These are phyloP conservation scores for Debaryomyces castellii DNA, from an alignment of 805 yeast species.

Conservation along the genomic window DNA sequence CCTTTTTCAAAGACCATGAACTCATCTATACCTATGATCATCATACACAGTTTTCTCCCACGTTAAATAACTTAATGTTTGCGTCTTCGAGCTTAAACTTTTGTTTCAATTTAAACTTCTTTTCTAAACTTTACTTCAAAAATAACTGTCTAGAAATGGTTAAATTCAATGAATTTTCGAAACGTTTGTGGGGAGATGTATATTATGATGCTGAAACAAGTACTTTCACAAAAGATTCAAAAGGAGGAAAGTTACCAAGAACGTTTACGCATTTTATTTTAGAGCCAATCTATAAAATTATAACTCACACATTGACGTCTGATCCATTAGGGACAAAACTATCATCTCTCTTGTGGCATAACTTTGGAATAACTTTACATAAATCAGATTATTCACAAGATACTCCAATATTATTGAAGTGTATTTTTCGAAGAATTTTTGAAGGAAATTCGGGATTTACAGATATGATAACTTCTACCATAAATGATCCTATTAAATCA, in stretches of 20 bases:
- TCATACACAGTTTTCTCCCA: conserved; percentile 52
- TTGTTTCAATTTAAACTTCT: conserved; percentile 66
- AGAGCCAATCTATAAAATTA: conserved; percentile 77
- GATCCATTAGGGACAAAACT: conserved; percentile 41
- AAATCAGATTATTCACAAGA: conserved; percentile 49
- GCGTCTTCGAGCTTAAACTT: conserved; percentile 64
- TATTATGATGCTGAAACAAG: conserved; percentile 46
- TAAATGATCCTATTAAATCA: conserved; percentile 24
- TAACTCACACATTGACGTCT: conserved; percentile 57
- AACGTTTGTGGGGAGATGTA: conserved; percentile 76
- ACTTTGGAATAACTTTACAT: conserved; percentile 47
- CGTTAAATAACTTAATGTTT: conserved; percentile 66
- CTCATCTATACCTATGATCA: conserved; percentile 25
- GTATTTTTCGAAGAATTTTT: conserved; percentile 56
- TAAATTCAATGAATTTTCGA: conserved; percentile 42
- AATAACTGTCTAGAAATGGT: conserved; percentile 6
- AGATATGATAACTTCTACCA: conserved; percentile 38
- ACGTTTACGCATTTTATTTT: conserved; percentile 67
- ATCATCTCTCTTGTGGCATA: conserved; percentile 41
- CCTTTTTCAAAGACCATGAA: conserved; percentile 38
- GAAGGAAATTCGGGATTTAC: conserved; percentile 50
- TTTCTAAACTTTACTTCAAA: conserved; percentile 50
- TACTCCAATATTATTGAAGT: conserved; percentile 55
- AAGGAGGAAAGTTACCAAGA: conserved; percentile 23
- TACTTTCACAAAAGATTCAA: conserved; percentile 42